phyloP scores from a whole-genome alignment of 805 yeast species.

The Jamesozyma gamospora region DNA sequence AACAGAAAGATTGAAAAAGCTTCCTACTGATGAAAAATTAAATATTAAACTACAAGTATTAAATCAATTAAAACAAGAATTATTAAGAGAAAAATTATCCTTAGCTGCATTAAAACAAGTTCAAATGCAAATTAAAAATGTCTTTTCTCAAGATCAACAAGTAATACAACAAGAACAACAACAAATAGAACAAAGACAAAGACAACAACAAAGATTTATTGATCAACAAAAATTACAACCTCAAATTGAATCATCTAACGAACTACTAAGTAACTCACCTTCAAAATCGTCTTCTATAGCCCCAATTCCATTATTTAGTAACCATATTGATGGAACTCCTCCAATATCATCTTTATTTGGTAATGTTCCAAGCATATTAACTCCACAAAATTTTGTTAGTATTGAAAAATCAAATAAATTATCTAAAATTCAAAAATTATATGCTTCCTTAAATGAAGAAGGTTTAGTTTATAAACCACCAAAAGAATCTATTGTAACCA shows the following conservation, averaged over 20 bases:
- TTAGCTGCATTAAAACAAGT: conserved; percentile 25
- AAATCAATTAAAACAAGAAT: conserved; percentile 28
- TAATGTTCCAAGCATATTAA: conserved; percentile 5
- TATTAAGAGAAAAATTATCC: conserved; percentile 28
- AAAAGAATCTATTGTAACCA: conserved; percentile 22
- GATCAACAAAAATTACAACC: conserved; percentile 9
- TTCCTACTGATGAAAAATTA: conserved; percentile 28
- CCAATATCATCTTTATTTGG: conserved; percentile 17
- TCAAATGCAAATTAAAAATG: conserved; percentile 34
- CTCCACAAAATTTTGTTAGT: conserved; percentile 11
- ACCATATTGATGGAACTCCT: background rate
- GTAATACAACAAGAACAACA: conserved; percentile 25
- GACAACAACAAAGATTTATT: no score
- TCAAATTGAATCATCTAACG: conserved; percentile 2
- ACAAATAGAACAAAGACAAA: conserved; percentile 20
- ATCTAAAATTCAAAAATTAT: conserved; percentile 13
- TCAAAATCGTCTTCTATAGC: background rate
- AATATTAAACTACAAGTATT: conserved; percentile 28
- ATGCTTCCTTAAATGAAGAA: conserved; percentile 15
- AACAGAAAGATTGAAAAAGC: conserved; percentile 23
- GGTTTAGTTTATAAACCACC: conserved; percentile 20
- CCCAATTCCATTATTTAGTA: conserved; percentile 4
- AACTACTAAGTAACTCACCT: background rate
- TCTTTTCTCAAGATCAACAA: conserved; percentile 32
- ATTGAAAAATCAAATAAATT: conserved; percentile 13